These are phyloP conservation scores for Colletotrichum ledebouriae DNA, from an alignment of 2,329 filamentous ascomycete genomes.

Conservation along the genomic window DNA sequence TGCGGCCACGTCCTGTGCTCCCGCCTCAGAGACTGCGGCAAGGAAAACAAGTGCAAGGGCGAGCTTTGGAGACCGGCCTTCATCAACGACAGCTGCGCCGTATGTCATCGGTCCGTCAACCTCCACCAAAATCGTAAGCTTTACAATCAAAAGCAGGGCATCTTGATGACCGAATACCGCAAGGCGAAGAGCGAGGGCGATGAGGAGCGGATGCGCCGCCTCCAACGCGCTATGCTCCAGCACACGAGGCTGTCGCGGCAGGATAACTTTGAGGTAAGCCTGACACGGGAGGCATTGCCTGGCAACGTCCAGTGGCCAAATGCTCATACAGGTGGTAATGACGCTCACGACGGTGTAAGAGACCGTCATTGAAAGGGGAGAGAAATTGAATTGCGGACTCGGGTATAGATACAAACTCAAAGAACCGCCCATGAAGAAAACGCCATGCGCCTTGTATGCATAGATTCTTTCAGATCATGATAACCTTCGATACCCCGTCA, in stretches of 20 bases:
- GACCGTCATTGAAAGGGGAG: not conserved
- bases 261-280: constrained; percentile 28
- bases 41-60: constrained; percentile 28
- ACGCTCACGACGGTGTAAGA: not conserved
- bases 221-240: constrained; percentile 45
- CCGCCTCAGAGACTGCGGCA: constrained; percentile 40
- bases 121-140: constrained; percentile 45
- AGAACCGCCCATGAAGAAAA: constrained; percentile 8
- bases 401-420: constrained; percentile 37
- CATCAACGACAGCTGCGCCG: constrained; percentile 54
- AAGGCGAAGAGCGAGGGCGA: constrained; percentile 46
- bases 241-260: constrained; percentile 24
- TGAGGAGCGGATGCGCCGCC: constrained; percentile 44
- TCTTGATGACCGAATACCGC: constrained; percentile 47
- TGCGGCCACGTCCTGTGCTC: constrained; percentile 47
- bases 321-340: not conserved
- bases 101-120: constrained; percentile 51
- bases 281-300: constrained; percentile 21
- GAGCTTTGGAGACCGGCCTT: constrained; percentile 37
- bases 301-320: constrained; percentile 30
- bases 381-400: constrained; percentile 7
- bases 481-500: not conserved
- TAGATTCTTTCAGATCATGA: not conserved
- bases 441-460: not conserved
- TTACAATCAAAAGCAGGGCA: constrained; percentile 47